A percentile compares a stretch with the other conserved stretches of the same genome.
Conservation (phyloP, 768 basidiomycete genomes). For the Neoboletus magnificus region DNA sequence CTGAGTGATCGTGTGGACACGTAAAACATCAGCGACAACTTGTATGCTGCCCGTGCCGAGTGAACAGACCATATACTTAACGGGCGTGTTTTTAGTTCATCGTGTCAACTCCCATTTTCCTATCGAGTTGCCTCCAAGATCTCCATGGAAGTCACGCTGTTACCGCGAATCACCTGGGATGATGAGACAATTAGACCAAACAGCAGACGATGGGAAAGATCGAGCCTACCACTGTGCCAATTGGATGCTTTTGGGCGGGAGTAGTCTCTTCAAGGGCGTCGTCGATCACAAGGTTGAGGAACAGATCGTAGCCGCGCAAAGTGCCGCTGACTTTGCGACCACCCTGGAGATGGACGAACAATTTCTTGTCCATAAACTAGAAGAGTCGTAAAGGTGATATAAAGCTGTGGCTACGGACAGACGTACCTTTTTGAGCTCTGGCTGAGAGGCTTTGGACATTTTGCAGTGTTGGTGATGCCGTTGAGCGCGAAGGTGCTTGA, state of each 20-base stretch:
- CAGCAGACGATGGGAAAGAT: background rate
- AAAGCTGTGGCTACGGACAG: background rate
- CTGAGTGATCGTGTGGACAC: slow-evolving; percentile 3
- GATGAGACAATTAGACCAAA: slow-evolving; percentile 4
- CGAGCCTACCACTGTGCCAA: slow-evolving; percentile 83
- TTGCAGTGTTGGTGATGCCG: slow-evolving; percentile 13
- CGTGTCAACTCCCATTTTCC: background rate
- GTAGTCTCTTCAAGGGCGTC: slow-evolving; percentile 90
- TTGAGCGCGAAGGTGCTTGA: background rate
- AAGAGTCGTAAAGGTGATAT: background rate
- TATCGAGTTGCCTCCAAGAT: slow-evolving; percentile 62
- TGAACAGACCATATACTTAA: slow-evolving; percentile 8
- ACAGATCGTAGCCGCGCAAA: slow-evolving; percentile 96
- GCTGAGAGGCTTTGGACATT: slow-evolving; percentile 95
- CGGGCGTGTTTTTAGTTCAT: background rate
- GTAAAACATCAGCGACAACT: background rate
- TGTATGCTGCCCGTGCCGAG: background rate
- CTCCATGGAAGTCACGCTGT: slow-evolving; percentile 96
- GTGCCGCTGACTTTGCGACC: slow-evolving; percentile 95
- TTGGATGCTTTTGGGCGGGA: slow-evolving; percentile 84
- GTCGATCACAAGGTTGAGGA: slow-evolving; percentile 96
- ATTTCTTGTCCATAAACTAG: slow-evolving; percentile 98
- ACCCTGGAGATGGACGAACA: slow-evolving; percentile 91
- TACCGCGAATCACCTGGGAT: slow-evolving; percentile 88
- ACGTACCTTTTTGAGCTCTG: slow-evolving; percentile 97